Percentiles rank a stretch among this genome's conserved stretches.
phyloP scores from a whole-genome alignment of 192 early-diverging fungal species.

The Coemansia sp. region DNA sequence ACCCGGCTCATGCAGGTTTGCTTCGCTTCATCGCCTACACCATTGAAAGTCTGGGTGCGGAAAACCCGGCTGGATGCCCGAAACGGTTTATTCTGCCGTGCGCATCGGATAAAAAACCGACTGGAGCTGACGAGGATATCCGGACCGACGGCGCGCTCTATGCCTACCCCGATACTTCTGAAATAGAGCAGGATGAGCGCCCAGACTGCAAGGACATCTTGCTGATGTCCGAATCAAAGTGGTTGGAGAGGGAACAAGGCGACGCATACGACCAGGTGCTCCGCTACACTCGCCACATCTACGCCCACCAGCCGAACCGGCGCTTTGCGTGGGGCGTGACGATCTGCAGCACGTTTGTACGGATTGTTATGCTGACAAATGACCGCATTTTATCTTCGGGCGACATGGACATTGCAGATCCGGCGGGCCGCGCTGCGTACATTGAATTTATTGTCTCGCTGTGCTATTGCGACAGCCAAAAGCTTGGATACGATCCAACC shows the following conservation, averaged over 20 bases:
- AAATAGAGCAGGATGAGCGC: not conserved
- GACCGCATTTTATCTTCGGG: not conserved
- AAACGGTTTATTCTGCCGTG: no score
- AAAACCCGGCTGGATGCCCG: no score
- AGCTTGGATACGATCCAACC: constrained; percentile 10
- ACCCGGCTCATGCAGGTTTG: no score
- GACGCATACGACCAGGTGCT: constrained; percentile 5
- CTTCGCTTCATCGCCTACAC: no score
- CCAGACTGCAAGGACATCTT: not conserved
- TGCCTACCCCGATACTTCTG: not conserved
- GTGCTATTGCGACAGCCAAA: not conserved
- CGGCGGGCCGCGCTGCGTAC: not conserved
- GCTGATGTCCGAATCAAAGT: not conserved
- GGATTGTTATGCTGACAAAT: not conserved
- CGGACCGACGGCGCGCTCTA: not conserved
- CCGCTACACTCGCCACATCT: constrained; percentile 3
- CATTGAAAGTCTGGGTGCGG: no score
- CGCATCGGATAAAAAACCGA: not conserved
- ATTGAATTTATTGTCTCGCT: constrained; percentile 7
- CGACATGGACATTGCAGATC: not conserved
- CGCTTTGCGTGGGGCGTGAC: constrained; percentile 14
- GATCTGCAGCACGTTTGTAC: not conserved
- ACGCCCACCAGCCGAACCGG: constrained; percentile 3
- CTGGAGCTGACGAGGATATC: not conserved
- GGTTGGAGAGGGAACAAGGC: not conserved